phyloP scores from a whole-genome alignment of 768 basidiomycete genomes.

The Leccinum boreale region DNA sequence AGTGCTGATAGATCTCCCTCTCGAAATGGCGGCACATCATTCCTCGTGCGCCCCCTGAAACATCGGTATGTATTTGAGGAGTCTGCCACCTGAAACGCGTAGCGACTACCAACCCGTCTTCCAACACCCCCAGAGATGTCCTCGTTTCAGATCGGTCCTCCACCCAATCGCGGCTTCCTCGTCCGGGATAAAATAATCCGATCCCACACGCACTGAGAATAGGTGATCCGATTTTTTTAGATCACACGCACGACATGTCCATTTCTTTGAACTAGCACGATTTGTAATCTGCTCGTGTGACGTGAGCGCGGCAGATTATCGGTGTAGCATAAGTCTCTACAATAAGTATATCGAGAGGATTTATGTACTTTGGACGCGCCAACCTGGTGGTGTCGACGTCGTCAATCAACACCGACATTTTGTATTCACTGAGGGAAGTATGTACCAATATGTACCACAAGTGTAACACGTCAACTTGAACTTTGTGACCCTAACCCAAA shows the following conservation, averaged over 20 bases:
- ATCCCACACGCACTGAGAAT: not conserved
- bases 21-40: not conserved
- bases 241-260: not conserved
- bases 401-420: not conserved
- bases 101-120: not conserved
- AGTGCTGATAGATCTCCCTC: not conserved
- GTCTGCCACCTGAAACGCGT: not conserved
- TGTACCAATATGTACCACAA: too few relatives aligned
- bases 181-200: not conserved
- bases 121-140: not conserved
- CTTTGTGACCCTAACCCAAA: constrained; percentile 44
- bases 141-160: not conserved
- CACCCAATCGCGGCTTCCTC: not conserved
- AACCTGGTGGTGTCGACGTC: not conserved
- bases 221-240: not conserved
- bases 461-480: too few relatives aligned
- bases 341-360: not conserved
- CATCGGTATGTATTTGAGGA: not conserved
- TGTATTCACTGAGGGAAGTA: not conserved
- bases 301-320: not conserved
- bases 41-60: not conserved
- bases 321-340: not conserved
- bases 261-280: too few relatives aligned
- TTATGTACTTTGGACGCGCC: not conserved
- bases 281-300: not conserved